Conservation (phyloP, 1,284 basidiomycete species). For the Puccinia hordei region DNA sequence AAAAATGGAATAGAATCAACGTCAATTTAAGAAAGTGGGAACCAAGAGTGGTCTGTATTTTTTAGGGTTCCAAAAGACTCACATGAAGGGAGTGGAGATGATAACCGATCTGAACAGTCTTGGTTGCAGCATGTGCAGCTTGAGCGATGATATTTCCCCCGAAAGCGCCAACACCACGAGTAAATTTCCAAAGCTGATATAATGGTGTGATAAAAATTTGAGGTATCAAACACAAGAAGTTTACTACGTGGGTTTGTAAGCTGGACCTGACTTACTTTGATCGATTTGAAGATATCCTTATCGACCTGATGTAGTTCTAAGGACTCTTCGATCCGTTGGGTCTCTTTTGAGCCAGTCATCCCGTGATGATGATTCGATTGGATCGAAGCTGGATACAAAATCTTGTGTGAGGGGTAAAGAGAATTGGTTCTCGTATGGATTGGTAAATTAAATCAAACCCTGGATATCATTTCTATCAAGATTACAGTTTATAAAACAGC, state of each 20-base stretch:
- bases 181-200: constrained; percentile 76
- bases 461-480: too few species aligned
- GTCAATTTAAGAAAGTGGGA: constrained; percentile 61
- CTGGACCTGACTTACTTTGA: constrained; percentile 1
- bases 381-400: too few species aligned
- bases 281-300: constrained; percentile 47
- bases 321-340: constrained; percentile 44
- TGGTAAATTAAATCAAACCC: too few species aligned
- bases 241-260: too few species aligned
- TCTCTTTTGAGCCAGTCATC: constrained; percentile 7
- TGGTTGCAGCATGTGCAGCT: constrained; percentile 50
- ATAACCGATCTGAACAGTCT: constrained; percentile 49
- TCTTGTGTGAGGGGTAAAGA: too few species aligned
- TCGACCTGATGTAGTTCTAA: constrained; percentile 46
- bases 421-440: too few species aligned
- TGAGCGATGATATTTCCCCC: constrained; percentile 67
- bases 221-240: neutral
- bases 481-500: too few species aligned
- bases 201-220: too few species aligned
- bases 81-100: constrained; percentile 70
- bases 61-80: constrained; percentile 57
- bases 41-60: constrained; percentile 51
- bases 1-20: too few species aligned
- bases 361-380: neutral
- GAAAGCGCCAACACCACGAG: constrained; percentile 67